These are phyloP conservation scores for Colletotrichum tropicicola DNA, from an alignment of 2,329 filamentous ascomycete species.

Conservation along the genomic window DNA sequence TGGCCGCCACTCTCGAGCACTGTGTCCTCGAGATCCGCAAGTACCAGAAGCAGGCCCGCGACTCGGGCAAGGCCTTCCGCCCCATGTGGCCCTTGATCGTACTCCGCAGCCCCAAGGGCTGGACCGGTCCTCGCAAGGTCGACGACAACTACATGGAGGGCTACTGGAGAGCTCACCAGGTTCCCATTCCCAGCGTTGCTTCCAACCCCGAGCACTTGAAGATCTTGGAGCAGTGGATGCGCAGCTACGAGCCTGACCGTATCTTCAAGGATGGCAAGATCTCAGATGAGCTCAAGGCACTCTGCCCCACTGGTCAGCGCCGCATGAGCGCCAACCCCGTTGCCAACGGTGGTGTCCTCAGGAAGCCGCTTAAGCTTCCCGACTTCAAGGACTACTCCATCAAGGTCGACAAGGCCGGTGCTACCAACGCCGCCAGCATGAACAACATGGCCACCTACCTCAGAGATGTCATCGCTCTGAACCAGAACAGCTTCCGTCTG, in stretches of 20 bases:
- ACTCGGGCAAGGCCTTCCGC: conserved; percentile 74
- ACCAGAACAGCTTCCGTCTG: conserved; percentile 75
- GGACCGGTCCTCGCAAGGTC: conserved; percentile 78
- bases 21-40: conserved; percentile 75
- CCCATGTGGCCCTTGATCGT: conserved; percentile 84
- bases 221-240: conserved; percentile 80
- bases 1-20: conserved; percentile 79
- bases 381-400: conserved; percentile 76
- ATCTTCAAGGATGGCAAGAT: conserved; percentile 74
- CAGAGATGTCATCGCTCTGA: conserved; percentile 71
- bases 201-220: conserved; percentile 73
- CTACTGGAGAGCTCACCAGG: conserved; percentile 83
- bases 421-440: conserved; percentile 70
- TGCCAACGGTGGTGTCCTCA: conserved; percentile 74
- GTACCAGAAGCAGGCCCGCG: conserved; percentile 76
- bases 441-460: conserved; percentile 73
- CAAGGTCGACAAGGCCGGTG: conserved; percentile 68
- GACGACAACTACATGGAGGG: conserved; percentile 77
- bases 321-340: conserved; percentile 84
- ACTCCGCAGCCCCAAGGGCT: conserved; percentile 81
- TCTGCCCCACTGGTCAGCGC: conserved; percentile 71
- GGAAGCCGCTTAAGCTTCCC: conserved; percentile 73
- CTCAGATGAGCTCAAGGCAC: conserved; percentile 66
- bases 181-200: conserved; percentile 76
- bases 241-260: conserved; percentile 77